A percentile compares a stretch with the other conserved stretches of the same genome.
Conservation (phyloP, 176 grass and related monocot species). For the Oropetium thomaeum region DNA sequence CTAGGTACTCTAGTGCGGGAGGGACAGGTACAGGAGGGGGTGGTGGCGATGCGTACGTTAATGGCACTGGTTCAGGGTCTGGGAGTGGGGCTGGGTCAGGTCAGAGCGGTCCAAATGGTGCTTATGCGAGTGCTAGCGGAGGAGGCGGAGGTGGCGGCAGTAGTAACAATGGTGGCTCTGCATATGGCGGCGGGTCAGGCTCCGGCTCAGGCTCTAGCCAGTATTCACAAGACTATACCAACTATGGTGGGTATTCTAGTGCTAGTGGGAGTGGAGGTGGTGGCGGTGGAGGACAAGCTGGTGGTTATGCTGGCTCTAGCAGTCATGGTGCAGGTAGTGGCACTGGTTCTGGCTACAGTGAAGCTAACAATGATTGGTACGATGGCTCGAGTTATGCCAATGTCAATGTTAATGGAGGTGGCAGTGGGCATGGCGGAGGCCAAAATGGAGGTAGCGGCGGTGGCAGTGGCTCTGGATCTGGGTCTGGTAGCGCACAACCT, state of each 20-base stretch:
- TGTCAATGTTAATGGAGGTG: too few species aligned
- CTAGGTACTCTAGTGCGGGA: constrained; percentile 10
- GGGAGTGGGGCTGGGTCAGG: neutral
- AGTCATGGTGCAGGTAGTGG: constrained; percentile 2
- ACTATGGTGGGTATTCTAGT: neutral
- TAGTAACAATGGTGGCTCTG: neutral
- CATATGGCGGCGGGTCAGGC: neutral
- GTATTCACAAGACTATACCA: rapidly evolving
- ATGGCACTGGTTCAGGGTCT: neutral
- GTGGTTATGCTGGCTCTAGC: neutral
- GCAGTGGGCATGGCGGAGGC: too few species aligned
- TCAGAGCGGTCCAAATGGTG: neutral
- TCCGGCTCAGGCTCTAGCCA: neutral
- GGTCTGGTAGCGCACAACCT: too few species aligned
- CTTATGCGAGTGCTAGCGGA: neutral
- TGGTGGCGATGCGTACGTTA: neutral
- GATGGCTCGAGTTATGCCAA: too few species aligned
- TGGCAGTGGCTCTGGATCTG: too few species aligned
- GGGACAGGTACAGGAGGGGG: neutral
- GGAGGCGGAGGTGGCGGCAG: neutral
- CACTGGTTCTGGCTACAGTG: neutral
- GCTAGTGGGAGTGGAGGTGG: neutral
- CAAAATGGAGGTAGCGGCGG: too few species aligned
- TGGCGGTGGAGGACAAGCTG: neutral
- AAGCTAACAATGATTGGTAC: neutral